A percentile compares a stretch with the other conserved stretches of the same genome.
phyloP scores from a whole-genome alignment of 2,329 filamentous ascomycete genomes.

The Blumeria graminis region DNA sequence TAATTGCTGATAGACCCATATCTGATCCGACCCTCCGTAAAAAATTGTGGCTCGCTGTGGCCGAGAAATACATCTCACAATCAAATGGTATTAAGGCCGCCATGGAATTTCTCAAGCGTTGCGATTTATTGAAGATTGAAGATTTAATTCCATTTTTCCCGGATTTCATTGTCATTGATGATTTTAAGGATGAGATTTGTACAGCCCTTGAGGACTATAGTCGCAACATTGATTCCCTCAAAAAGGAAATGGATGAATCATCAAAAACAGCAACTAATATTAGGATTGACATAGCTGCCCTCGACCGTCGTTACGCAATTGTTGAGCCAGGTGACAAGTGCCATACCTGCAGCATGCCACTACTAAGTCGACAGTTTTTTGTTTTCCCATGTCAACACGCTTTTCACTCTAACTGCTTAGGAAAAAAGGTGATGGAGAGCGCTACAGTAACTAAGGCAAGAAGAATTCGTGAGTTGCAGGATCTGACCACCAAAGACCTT shows the following conservation, averaged over 20 bases:
- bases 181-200: slow-evolving; percentile 98
- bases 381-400: slow-evolving; percentile 97
- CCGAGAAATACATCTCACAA: slow-evolving; percentile 76
- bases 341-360: slow-evolving; percentile 63
- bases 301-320: slow-evolving; percentile 81
- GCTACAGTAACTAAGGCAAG: slow-evolving; percentile 51
- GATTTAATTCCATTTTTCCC: slow-evolving; percentile 97
- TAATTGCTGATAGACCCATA: slow-evolving; percentile 68
- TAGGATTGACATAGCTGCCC: slow-evolving; percentile 60
- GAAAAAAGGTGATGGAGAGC: slow-evolving; percentile 61
- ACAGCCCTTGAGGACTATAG: slow-evolving; percentile 80
- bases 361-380: slow-evolving; percentile 83
- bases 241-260: slow-evolving; percentile 88
- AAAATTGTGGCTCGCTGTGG: slow-evolving; percentile 84
- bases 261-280: slow-evolving; percentile 77
- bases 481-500: slow-evolving; percentile 54
- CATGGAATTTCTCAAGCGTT: slow-evolving; percentile 79
- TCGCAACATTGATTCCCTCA: slow-evolving; percentile 67
- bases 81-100: slow-evolving; percentile 75
- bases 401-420: slow-evolving; percentile 88
- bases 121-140: slow-evolving; percentile 80
- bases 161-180: slow-evolving; percentile 94
- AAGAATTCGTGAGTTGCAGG: slow-evolving; percentile 66
- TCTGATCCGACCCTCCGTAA: slow-evolving; percentile 63
- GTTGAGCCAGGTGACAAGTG: slow-evolving; percentile 92